Evolutionary conservation across 2,329 filamentous ascomycete genomes (phyloP).

Genomic region (Sarocladium strictum): DNA sequence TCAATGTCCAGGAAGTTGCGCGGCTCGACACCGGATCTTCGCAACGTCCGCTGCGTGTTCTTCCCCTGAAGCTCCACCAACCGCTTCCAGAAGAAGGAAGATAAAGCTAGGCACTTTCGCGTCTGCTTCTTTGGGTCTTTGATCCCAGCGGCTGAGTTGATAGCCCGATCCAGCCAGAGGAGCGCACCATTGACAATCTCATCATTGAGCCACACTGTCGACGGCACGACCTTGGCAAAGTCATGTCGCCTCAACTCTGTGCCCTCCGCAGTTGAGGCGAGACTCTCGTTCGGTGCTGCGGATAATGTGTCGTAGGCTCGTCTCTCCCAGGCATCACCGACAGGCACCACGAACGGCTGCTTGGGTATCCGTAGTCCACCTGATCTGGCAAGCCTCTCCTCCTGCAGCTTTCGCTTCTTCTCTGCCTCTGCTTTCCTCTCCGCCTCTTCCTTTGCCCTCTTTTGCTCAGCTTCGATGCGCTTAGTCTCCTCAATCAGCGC

Average conservation of each 20-base stretch:
- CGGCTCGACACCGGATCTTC: conserved; percentile 50
- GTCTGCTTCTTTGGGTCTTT: conserved; percentile 37
- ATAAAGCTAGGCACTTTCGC: conserved; percentile 57
- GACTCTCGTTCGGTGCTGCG: conserved; percentile 25
- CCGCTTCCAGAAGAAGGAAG: conserved; percentile 60
- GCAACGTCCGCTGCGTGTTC: conserved; percentile 48
- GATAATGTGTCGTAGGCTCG: conserved; percentile 25
- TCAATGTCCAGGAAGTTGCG: conserved; percentile 59
- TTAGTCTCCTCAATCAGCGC: conserved; percentile 9
- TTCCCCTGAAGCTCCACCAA: conserved; percentile 41
- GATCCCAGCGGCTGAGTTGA: conserved; percentile 52
- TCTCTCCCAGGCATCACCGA: conserved; percentile 22
- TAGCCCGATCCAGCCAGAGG: conserved; percentile 50
- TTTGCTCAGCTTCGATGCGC: conserved; percentile 9
- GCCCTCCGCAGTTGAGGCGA: conserved; percentile 43
- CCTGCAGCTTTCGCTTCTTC: conserved; percentile 17
- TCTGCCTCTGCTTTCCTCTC: conserved; percentile 19
- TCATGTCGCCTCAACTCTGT: conserved; percentile 48
- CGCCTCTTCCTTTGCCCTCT: conserved; percentile 13
- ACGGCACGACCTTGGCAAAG: conserved; percentile 54
- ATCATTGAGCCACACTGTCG: conserved; percentile 67
- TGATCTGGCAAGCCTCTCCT: conserved; percentile 23
- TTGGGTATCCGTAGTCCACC: conserved; percentile 25
- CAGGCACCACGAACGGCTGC: conserved; percentile 20
- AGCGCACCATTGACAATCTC: conserved; percentile 66